These are phyloP conservation scores for Backusella morwellensis DNA, from an alignment of 192 early-diverging fungal species.

Conservation along the genomic window DNA sequence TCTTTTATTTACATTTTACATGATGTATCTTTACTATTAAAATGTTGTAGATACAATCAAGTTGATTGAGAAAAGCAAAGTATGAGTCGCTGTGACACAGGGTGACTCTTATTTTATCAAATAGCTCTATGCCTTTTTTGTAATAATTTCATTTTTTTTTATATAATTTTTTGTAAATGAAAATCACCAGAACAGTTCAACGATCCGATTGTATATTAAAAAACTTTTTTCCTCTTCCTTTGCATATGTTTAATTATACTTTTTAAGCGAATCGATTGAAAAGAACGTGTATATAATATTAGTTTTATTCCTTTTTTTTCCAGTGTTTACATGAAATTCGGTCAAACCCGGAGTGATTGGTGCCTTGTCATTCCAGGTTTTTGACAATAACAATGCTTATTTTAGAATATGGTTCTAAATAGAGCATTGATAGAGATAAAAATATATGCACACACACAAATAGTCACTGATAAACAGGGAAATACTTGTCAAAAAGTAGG, in stretches of 20 bases:
- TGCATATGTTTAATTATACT: neutral
- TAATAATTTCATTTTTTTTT: neutral
- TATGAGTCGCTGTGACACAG: neutral
- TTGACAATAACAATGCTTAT: neutral
- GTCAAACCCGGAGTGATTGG: neutral
- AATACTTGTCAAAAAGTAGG: neutral
- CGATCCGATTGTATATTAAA: neutral
- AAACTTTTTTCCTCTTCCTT: neutral
- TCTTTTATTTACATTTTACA: neutral
- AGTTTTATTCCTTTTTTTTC: neutral
- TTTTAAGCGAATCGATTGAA: neutral
- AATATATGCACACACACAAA: neutral
- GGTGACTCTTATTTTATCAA: neutral
- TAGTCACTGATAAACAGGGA: neutral
- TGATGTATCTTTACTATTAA: neutral
- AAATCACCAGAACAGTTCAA: neutral
- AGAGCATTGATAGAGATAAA: neutral
- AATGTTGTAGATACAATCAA: neutral
- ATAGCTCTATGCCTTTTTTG: neutral
- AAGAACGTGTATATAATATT: neutral
- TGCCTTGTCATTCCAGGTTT: neutral
- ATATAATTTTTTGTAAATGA: neutral
- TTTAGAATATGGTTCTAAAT: neutral
- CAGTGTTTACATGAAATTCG: neutral
- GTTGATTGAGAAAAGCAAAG: neutral